A percentile compares a stretch with the other conserved stretches of the same genome.
Conservation (phyloP, 352 stramenopile genomes). For the Pythium folliculosum region DNA sequence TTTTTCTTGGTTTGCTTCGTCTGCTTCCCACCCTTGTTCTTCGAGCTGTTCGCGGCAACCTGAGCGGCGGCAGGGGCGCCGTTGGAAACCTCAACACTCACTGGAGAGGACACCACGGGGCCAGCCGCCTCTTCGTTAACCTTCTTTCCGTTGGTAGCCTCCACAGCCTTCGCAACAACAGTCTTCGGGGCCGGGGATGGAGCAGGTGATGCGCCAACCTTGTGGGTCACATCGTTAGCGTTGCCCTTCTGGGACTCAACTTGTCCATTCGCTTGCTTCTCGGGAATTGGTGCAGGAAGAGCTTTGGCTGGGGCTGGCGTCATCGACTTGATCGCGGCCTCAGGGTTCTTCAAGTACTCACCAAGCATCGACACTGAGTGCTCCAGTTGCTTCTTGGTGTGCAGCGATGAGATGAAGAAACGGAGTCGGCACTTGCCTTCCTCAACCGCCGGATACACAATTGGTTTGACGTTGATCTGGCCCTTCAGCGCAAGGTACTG, state of each 20-base stretch:
- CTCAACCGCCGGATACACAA: slow-evolving; percentile 85
- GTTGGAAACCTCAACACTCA: not conserved
- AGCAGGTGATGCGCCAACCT: not conserved
- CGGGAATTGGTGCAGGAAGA: not conserved
- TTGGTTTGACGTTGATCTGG: slow-evolving; percentile 81
- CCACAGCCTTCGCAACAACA: not conserved
- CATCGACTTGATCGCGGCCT: slow-evolving; percentile 28
- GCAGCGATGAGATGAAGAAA: slow-evolving; percentile 85
- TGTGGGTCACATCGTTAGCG: too few species aligned
- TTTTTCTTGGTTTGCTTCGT: slow-evolving; percentile 10
- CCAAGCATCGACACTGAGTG: slow-evolving; percentile 46
- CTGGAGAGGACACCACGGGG: not conserved
- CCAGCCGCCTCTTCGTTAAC: not conserved
- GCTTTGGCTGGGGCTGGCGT: not conserved
- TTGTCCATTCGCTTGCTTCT: slow-evolving; percentile 9
- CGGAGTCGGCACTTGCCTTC: slow-evolving; percentile 82
- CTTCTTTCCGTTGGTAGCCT: slow-evolving; percentile 3
- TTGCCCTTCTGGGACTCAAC: not conserved
- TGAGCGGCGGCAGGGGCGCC: not conserved
- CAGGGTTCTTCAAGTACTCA: slow-evolving; percentile 29
- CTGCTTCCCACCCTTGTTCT: slow-evolving; percentile 9
- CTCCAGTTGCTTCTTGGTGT: slow-evolving; percentile 71
- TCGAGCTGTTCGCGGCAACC: not conserved
- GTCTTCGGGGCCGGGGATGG: slow-evolving; percentile 4
- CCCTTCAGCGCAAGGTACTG: slow-evolving; percentile 53